Evolutionary conservation across 2,329 filamentous ascomycete genomes (phyloP), one percentile per base, ranked within the genome.

Genomic region (Microsporum canis): DNA sequence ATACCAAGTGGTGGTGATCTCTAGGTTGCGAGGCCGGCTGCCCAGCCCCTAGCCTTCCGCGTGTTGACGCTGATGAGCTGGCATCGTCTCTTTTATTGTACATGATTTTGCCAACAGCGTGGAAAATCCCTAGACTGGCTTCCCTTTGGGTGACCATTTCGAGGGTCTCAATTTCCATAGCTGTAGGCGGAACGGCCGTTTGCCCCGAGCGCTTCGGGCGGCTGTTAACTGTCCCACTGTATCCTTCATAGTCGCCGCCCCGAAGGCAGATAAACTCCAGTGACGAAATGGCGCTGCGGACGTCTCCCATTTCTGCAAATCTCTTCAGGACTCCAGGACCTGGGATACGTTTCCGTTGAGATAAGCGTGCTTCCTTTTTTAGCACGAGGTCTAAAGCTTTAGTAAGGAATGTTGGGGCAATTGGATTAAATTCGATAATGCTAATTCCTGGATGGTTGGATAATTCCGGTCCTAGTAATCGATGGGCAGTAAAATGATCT

Each of bases 61-160:
- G 38, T 1, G 17, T 31, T 36, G 51, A 27, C 5, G 17, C 47
- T 31, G 78, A 74, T 6, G 70, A 70, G 6, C 71, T 62, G 51
- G 70, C 63, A 63, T 71, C 33, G 60, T 87, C 84, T 53, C 94
- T 83, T 72, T 96, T 99, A 77, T 99, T 99, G 77, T 97, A 95
- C 0, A 97, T 86, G 1, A 99, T 89, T 71, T 94, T 96, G 2
- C 92, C 94, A 10, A 97, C 88, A 0, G 94, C 91, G 72, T 99
- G 94, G 70, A 99, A 99, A 58, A 99, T 90, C 1, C 92, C 94
- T 2, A 99, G 78, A 64, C 87, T 96, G 14, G 88, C 87, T 75
- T 97, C 94, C 61, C 94, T 84, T 69, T 91, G 89, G 0, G 88
- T 90, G 27, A 97, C 83, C 62, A 94, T 78, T 69, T 90, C 84